phyloP scores from a whole-genome alignment of 768 basidiomycete species.

The Agrocybe pediades region DNA sequence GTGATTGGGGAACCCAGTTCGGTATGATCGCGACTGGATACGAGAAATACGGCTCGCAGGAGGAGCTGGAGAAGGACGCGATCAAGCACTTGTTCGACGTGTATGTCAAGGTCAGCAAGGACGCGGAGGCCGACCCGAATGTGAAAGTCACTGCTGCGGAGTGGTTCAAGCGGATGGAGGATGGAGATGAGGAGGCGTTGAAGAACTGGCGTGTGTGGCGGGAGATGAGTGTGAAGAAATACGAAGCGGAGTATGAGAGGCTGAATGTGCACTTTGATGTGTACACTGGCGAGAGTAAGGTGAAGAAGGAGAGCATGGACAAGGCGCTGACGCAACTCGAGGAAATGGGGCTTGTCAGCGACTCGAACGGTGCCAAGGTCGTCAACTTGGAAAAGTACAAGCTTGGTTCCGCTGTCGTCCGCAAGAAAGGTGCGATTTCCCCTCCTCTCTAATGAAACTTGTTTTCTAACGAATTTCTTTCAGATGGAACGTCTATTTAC shows the following conservation, averaged over 20 bases:
- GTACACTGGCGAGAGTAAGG: constrained; percentile 89
- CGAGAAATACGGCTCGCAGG: constrained; percentile 87
- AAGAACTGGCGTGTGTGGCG: constrained; percentile 94
- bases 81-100: constrained; percentile 95
- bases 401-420: constrained; percentile 85
- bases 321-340: constrained; percentile 69
- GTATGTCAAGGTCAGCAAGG: constrained; percentile 93
- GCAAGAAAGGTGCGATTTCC: constrained; percentile 69
- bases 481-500: constrained; percentile 93
- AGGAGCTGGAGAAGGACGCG: constrained; percentile 81
- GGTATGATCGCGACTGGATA: constrained; percentile 91
- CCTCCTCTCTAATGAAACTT: neutral
- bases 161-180: constrained; percentile 96
- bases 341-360: constrained; percentile 73
- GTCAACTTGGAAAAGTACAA: constrained; percentile 90
- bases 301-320: constrained; percentile 73
- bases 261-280: constrained; percentile 91
- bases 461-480: neutral
- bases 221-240: constrained; percentile 86
- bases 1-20: constrained; percentile 96
- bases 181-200: constrained; percentile 83
- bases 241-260: constrained; percentile 83
- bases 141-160: constrained; percentile 78
- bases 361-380: constrained; percentile 79
- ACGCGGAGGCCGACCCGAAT: constrained; percentile 68